phyloP scores from a whole-genome alignment of 345 rosid species.

The Erysimum cheiranthoides region DNA sequence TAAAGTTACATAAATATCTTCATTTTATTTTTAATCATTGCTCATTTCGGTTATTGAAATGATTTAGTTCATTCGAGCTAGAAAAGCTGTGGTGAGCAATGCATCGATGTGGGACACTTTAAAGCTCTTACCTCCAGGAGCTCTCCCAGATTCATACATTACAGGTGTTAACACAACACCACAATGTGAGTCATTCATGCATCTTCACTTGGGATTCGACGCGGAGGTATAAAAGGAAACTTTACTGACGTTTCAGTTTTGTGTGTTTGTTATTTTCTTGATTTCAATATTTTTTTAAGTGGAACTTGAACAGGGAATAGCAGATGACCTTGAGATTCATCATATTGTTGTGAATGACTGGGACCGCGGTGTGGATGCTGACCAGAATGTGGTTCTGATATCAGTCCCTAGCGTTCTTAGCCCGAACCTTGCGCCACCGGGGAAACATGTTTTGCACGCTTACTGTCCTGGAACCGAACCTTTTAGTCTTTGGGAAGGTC shows the following conservation, averaged over 20 bases:
- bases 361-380: conserved; percentile 90
- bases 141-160: conserved; percentile 63
- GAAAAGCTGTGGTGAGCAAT: conserved; percentile 89
- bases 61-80: conserved; percentile 78
- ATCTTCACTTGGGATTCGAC: conserved; percentile 94
- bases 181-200: conserved; percentile 98
- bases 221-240: conserved; percentile 57
- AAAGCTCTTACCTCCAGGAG: conserved; percentile 68
- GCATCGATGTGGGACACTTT: conserved; percentile 96
- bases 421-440: conserved; percentile 82
- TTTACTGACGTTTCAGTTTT: not conserved
- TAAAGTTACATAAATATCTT: conserved; percentile 13
- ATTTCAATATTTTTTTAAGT: not conserved
- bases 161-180: conserved; percentile 59
- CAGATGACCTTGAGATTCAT: conserved; percentile 84
- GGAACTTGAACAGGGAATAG: conserved; percentile 59
- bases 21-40: not conserved
- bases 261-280: not conserved
- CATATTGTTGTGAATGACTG: conserved; percentile 93
- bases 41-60: not conserved
- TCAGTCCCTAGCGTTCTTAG: conserved; percentile 84
- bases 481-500: conserved; percentile 78
- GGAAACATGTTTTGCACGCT: conserved; percentile 85
- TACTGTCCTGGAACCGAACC: conserved; percentile 94
- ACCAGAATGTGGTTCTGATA: conserved; percentile 88